A percentile compares a stretch with the other conserved stretches of the same genome.
Conservation (phyloP, 1,139 yeast species). For the Hanseniaspora uvarum region DNA sequence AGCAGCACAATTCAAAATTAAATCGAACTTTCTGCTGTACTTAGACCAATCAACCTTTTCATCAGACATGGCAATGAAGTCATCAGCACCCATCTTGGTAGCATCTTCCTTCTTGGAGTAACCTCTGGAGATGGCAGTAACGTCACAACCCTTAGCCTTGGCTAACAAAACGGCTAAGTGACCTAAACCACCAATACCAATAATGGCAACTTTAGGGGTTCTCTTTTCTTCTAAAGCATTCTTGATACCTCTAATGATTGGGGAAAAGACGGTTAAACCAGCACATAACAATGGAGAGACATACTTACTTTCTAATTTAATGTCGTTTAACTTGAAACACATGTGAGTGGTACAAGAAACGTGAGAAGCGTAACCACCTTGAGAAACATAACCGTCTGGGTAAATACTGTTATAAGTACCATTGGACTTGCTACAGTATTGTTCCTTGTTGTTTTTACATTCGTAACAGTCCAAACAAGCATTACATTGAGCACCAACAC, state of each 20-base stretch:
- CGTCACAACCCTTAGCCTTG: constrained; percentile 49
- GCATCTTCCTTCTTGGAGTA: constrained; percentile 44
- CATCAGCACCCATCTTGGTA: constrained; percentile 43
- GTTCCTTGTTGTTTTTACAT: constrained; percentile 38
- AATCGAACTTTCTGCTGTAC: constrained; percentile 35
- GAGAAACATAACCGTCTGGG: constrained; percentile 39
- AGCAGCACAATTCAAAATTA: constrained; percentile 44
- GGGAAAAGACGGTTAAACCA: constrained; percentile 45
- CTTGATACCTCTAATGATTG: constrained; percentile 37
- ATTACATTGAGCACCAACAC: constrained; percentile 43
- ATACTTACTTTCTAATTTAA: constrained; percentile 33
- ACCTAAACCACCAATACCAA: constrained; percentile 55
- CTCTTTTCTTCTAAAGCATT: constrained; percentile 32
- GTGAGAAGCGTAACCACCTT: constrained; percentile 49
- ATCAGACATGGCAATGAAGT: constrained; percentile 42
- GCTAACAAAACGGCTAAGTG: constrained; percentile 51
- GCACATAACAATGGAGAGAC: constrained; percentile 48
- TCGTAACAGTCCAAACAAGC: constrained; percentile 41
- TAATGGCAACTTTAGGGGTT: constrained; percentile 42
- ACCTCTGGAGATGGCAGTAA: constrained; percentile 45
- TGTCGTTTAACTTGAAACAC: constrained; percentile 42
- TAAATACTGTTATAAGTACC: constrained; percentile 38
- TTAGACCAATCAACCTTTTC: constrained; percentile 36
- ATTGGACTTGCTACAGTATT: constrained; percentile 38
- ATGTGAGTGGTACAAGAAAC: constrained; percentile 41